Evolutionary conservation across 2,329 filamentous ascomycete species (phyloP).

Genomic region (Apiospora kogelbergensis): DNA sequence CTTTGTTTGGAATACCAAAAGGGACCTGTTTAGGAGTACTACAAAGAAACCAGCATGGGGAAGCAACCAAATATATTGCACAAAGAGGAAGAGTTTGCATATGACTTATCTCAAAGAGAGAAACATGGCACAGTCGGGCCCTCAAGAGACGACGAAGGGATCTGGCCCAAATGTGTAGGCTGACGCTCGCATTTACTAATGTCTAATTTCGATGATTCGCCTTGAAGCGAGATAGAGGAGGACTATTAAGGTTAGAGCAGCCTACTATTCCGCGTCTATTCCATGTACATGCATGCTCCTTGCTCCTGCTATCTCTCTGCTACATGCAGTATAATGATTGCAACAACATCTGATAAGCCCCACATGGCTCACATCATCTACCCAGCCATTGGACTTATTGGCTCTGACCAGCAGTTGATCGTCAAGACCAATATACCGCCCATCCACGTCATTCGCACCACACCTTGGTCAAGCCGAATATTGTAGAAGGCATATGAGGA

Average conservation of each 20-base stretch:
- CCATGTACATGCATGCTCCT: too few relatives aligned
- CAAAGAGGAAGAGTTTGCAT: neutral
- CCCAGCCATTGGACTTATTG: neutral
- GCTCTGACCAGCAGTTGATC: neutral
- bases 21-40: neutral
- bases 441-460: neutral
- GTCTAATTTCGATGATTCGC: too few relatives aligned
- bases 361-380: neutral
- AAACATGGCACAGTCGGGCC: neutral
- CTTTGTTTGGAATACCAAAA: conserved; percentile 1
- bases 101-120: neutral
- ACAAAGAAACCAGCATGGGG: neutral
- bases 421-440: neutral
- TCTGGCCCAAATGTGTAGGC: too few relatives aligned
- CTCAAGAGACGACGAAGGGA: neutral
- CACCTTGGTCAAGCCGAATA: neutral
- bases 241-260: neutral
- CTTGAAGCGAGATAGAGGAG: too few relatives aligned
- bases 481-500: neutral
- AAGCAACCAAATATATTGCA: neutral
- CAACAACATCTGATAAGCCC: neutral
- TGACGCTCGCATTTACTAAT: too few relatives aligned
- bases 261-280: neutral
- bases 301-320: neutral
- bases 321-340: neutral